A percentile compares a stretch with the other conserved stretches of the same genome.
Evolutionary conservation across 176 grass and related monocot genomes (phyloP).

Genomic region (Miscanthus lutarioriparius): DNA sequence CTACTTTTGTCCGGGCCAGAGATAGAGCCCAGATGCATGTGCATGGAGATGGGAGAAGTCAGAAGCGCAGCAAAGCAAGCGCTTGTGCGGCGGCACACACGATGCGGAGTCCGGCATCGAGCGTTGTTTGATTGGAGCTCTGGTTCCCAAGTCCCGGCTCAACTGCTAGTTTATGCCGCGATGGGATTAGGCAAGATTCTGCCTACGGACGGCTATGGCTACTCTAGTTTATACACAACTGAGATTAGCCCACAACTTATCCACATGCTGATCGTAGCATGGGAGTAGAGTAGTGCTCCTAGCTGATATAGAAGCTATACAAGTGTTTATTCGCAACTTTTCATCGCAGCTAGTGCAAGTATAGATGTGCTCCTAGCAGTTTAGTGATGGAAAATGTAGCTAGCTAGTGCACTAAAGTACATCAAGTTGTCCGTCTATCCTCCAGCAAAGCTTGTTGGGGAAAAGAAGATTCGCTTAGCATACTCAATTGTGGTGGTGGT

Average conservation of each 20-base stretch:
- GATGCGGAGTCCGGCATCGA: slow-evolving; percentile 16
- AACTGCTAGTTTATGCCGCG: slow-evolving; percentile 37
- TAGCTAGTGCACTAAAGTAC: slow-evolving; percentile 6
- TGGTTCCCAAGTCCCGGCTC: slow-evolving; percentile 24
- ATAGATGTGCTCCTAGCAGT: neutral
- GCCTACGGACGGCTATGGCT: slow-evolving; percentile 16
- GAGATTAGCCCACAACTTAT: slow-evolving; percentile 38
- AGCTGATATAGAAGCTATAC: neutral
- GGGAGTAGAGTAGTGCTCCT: neutral
- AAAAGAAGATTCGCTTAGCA: neutral
- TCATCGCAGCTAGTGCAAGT: neutral
- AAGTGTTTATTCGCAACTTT: neutral
- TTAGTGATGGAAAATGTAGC: neutral
- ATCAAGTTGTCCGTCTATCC: slow-evolving; percentile 2
- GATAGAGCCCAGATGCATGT: slow-evolving; percentile 3
- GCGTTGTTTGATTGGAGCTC: slow-evolving; percentile 38
- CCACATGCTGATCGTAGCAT: neutral
- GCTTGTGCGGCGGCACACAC: neutral
- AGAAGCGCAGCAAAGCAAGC: slow-evolving; percentile 25
- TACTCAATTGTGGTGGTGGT: slow-evolving; percentile 13
- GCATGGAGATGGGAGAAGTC: slow-evolving; percentile 25
- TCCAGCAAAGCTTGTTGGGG: slow-evolving; percentile 8
- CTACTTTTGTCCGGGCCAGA: slow-evolving; percentile 34
- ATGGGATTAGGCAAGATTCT: slow-evolving; percentile 42
- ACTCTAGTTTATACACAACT: neutral